phyloP scores from a whole-genome alignment of 495 filamentous ascomycete genomes.

The Hyaloscypha variabilis region DNA sequence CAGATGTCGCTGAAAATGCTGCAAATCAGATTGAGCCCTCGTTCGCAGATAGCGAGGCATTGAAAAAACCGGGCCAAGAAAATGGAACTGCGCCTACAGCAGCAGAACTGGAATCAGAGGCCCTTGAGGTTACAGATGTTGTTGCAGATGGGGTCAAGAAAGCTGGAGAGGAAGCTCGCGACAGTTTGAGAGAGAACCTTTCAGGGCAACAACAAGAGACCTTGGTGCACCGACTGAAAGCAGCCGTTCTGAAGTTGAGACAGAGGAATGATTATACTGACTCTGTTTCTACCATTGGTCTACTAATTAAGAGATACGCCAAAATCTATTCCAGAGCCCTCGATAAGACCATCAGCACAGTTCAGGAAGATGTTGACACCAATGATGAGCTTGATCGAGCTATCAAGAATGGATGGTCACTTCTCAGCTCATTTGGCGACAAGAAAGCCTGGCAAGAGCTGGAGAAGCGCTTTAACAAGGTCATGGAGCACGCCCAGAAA shows the following conservation, averaged over 20 bases:
- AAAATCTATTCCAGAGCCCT: slow-evolving; percentile 73
- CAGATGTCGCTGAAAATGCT: slow-evolving; percentile 69
- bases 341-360: slow-evolving; percentile 60
- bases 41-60: slow-evolving; percentile 54
- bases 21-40: slow-evolving; percentile 73
- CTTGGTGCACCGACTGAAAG: slow-evolving; percentile 73
- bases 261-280: slow-evolving; percentile 80
- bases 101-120: slow-evolving; percentile 64
- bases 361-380: slow-evolving; percentile 67
- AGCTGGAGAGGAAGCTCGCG: slow-evolving; percentile 65
- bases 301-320: slow-evolving; percentile 78
- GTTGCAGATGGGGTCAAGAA: slow-evolving; percentile 64
- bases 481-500: slow-evolving; percentile 72
- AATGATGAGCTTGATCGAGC: slow-evolving; percentile 79
- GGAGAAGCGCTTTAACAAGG: slow-evolving; percentile 63
- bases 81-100: slow-evolving; percentile 50
- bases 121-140: slow-evolving; percentile 61
- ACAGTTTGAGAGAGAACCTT: slow-evolving; percentile 70
- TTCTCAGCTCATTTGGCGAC: slow-evolving; percentile 80
- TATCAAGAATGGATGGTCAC: slow-evolving; percentile 71
- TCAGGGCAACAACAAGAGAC: slow-evolving; percentile 71
- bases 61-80: slow-evolving; percentile 62
- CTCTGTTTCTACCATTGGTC: slow-evolving; percentile 76
- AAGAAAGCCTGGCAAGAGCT: slow-evolving; percentile 73
- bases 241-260: slow-evolving; percentile 73